These are phyloP conservation scores for Marvania coccoides DNA, from an alignment of 139 green algal species.

Conservation along the genomic window DNA sequence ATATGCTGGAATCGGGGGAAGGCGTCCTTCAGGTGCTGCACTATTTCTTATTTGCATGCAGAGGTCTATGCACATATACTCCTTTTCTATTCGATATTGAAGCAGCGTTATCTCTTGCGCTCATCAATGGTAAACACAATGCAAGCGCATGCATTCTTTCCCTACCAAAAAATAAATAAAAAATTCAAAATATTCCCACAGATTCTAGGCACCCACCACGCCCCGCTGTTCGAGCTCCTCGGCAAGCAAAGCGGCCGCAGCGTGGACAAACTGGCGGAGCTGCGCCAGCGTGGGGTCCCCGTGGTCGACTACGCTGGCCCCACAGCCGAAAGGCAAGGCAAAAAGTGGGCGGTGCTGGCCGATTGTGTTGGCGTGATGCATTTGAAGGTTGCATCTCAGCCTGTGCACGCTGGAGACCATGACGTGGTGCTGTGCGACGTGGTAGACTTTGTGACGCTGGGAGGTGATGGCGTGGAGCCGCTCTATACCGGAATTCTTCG, in stretches of 20 bases:
- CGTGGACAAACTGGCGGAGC: slow-evolving; percentile 34
- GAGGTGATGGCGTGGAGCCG: neutral
- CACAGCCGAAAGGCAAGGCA: too few relatives aligned
- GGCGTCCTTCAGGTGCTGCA: slow-evolving; percentile 26
- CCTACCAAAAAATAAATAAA: too few relatives aligned
- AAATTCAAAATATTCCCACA: too few relatives aligned
- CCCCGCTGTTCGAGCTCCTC: slow-evolving; percentile 36
- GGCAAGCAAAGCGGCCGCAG: slow-evolving; percentile 44
- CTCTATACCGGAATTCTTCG: slow-evolving; percentile 33
- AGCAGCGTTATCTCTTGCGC: too few relatives aligned
- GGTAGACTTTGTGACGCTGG: slow-evolving; percentile 13
- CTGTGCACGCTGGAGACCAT: slow-evolving; percentile 34
- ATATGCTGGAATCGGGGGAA: slow-evolving; percentile 6
- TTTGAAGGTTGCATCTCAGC: slow-evolving; percentile 29
- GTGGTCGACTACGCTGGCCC: slow-evolving; percentile 12
- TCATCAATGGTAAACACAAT: too few relatives aligned
- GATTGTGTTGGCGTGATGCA: slow-evolving; percentile 35
- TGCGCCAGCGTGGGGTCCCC: slow-evolving; percentile 10
- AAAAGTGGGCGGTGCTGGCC: slow-evolving; percentile 15
- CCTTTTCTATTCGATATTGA: too few relatives aligned
- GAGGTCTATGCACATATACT: too few relatives aligned
- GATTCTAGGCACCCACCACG: slow-evolving; percentile 35
- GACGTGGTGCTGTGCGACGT: slow-evolving; percentile 51
- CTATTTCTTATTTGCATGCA: too few relatives aligned
- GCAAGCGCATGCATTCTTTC: too few relatives aligned